phyloP scores from a whole-genome alignment of 1,139 yeast species.

The Pichia norvegensis region DNA sequence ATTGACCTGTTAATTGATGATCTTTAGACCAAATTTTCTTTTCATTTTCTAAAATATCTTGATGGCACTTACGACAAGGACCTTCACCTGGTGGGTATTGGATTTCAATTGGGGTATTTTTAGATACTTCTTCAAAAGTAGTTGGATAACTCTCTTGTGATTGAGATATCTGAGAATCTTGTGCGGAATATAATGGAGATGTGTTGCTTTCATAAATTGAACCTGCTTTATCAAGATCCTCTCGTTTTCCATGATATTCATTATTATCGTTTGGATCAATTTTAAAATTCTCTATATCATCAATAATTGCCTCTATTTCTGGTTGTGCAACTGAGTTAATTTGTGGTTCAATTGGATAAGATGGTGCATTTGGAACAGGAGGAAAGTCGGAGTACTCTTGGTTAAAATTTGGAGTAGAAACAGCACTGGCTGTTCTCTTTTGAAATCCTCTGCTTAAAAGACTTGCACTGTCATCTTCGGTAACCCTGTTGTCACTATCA shows the following conservation, averaged over 20 bases:
- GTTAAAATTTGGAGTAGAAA: slow-evolving; percentile 14
- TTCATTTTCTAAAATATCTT: slow-evolving; percentile 33
- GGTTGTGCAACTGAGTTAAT: not conserved
- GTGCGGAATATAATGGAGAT: not conserved
- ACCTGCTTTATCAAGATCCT: not conserved
- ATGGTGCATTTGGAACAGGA: not conserved
- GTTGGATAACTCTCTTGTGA: not conserved
- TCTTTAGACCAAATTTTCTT: slow-evolving; percentile 71
- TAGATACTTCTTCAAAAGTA: not conserved
- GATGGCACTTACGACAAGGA: slow-evolving; percentile 61
- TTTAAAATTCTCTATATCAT: slow-evolving; percentile 8
- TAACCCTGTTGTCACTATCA: not conserved
- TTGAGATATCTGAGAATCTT: not conserved
- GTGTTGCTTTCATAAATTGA: not conserved
- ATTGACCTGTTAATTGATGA: slow-evolving; percentile 80
- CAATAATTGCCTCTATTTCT: slow-evolving; percentile 4
- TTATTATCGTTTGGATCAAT: not conserved
- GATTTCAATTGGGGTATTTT: not conserved
- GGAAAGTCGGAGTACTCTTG: not conserved
- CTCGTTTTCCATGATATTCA: not conserved
- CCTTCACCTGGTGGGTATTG: slow-evolving; percentile 57
- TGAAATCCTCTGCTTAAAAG: slow-evolving; percentile 12
- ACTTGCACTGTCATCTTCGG: not conserved
- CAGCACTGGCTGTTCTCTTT: slow-evolving; percentile 18
- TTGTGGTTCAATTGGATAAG: slow-evolving; percentile 2